phyloP scores from a whole-genome alignment of 2,329 filamentous ascomycete species.

The Cucurbitaria berberidis region DNA sequence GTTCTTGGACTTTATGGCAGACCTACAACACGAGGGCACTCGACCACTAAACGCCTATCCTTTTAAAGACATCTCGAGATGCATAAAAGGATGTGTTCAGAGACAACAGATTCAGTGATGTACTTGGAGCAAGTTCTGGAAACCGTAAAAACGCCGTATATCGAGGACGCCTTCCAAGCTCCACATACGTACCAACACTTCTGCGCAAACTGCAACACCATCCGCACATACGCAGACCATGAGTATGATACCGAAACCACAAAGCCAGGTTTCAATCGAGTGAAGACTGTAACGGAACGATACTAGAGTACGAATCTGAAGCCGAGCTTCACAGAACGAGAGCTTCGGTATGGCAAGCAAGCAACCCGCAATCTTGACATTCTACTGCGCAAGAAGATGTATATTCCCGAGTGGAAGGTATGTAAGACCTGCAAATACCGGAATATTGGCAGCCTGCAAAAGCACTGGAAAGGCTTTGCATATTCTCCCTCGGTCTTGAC shows the following conservation, averaged over 20 bases:
- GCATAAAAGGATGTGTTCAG: background rate
- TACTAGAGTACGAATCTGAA: background rate
- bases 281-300: background rate
- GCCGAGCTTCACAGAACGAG: background rate
- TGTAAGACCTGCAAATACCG: background rate
- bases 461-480: background rate
- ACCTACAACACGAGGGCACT: background rate
- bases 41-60: background rate
- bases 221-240: background rate
- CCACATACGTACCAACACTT: background rate
- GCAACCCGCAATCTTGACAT: background rate
- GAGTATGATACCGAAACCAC: no score
- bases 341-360: background rate
- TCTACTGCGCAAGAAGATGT: background rate
- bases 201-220: background rate
- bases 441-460: background rate
- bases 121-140: constrained; percentile 3
- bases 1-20: constrained; percentile 1
- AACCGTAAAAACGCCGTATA: background rate
- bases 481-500: background rate
- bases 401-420: background rate
- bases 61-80: background rate
- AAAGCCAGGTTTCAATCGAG: background rate
- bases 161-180: constrained; percentile 1
- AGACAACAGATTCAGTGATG: background rate